Conservation (phyloP, 2,329 filamentous ascomycete genomes). For the Fusarium agapanthi region DNA sequence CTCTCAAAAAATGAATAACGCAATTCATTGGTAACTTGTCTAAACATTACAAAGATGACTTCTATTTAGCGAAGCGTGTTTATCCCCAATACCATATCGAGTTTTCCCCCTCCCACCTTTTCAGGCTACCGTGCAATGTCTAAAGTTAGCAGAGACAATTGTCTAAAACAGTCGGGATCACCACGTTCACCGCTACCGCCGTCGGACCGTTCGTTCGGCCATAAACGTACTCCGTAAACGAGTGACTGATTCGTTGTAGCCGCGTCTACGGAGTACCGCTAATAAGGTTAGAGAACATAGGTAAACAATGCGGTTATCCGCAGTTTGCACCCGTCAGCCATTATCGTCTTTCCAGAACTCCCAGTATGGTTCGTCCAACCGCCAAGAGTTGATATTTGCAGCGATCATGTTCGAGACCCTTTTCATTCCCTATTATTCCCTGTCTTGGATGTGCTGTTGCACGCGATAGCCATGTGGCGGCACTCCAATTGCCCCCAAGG, state of each 20-base stretch:
- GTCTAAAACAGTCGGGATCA: constrained; percentile 15
- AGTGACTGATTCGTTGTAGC: neutral
- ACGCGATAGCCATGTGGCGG: constrained; percentile 11
- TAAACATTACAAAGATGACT: neutral
- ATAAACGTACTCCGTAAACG: neutral
- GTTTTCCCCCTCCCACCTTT: neutral
- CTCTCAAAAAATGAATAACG: neutral
- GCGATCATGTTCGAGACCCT: constrained; percentile 16
- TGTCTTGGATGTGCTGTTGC: neutral
- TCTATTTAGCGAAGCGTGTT: neutral
- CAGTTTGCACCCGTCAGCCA: neutral
- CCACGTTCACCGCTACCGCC: constrained; percentile 13
- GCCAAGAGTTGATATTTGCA: neutral
- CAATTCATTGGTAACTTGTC: neutral
- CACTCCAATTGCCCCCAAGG: neutral
- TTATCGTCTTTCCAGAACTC: neutral
- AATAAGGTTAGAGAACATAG: neutral
- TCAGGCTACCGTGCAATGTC: neutral
- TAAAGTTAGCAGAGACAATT: neutral
- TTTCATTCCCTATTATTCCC: constrained; percentile 9
- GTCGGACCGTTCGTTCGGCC: neutral
- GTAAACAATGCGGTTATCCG: constrained; percentile 10
- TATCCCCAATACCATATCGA: neutral
- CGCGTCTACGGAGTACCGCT: neutral
- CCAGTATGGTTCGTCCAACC: neutral